Conservation (phyloP, 805 yeast species). For the Torulaspora maleeae region DNA sequence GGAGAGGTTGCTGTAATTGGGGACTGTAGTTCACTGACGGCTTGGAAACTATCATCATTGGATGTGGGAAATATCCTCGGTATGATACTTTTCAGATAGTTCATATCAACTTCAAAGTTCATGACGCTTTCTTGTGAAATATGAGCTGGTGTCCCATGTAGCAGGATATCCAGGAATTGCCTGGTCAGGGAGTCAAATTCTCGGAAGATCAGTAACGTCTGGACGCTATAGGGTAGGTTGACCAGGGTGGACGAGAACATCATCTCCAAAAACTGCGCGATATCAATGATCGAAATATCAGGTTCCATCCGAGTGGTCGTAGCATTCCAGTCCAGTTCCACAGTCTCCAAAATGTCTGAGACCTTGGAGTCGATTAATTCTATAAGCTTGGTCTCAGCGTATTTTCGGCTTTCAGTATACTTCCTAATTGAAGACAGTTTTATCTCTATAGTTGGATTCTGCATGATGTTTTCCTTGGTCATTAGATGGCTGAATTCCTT, state of each 20-base stretch:
- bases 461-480: slow-evolving; percentile 36
- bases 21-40: slow-evolving; percentile 21
- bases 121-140: slow-evolving; percentile 57
- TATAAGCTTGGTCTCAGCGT: slow-evolving; percentile 77
- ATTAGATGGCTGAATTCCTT: slow-evolving; percentile 50
- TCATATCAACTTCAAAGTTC: slow-evolving; percentile 76
- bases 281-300: slow-evolving; percentile 69
- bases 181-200: slow-evolving; percentile 82
- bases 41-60: slow-evolving; percentile 13
- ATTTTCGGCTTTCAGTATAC: slow-evolving; percentile 56
- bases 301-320: slow-evolving; percentile 52
- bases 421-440: slow-evolving; percentile 49
- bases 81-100: slow-evolving; percentile 60
- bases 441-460: slow-evolving; percentile 40
- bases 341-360: slow-evolving; percentile 72
- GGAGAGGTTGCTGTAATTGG: slow-evolving; percentile 26
- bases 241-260: slow-evolving; percentile 81
- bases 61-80: slow-evolving; percentile 34
- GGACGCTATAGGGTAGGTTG: slow-evolving; percentile 71
- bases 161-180: slow-evolving; percentile 57
- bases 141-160: slow-evolving; percentile 45
- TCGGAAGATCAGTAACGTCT: slow-evolving; percentile 74
- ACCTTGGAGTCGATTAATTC: slow-evolving; percentile 77
- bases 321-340: slow-evolving; percentile 81
- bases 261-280: slow-evolving; percentile 79